These are phyloP conservation scores for Prunus mongolica DNA, from an alignment of 306 rosid species.

Conservation along the genomic window DNA sequence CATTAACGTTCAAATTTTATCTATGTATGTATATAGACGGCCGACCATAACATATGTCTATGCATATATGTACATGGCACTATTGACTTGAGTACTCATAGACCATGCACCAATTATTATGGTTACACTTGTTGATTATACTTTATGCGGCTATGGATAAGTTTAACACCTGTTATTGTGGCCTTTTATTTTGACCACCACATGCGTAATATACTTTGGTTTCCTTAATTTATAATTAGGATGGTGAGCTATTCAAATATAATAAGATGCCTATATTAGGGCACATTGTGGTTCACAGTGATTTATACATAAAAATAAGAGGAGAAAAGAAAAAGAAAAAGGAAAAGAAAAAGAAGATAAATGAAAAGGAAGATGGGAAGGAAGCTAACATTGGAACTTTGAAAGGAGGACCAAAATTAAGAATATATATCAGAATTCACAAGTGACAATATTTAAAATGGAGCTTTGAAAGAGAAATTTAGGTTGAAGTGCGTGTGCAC, in stretches of 20 bases:
- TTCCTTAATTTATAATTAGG: background rate
- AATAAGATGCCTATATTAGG: background rate
- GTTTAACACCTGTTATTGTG: constrained; percentile 15
- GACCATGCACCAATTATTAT: background rate
- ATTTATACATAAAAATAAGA: background rate
- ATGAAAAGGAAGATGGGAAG: background rate
- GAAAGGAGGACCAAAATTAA: constrained; percentile 30
- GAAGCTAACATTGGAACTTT: constrained; percentile 19
- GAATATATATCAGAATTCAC: background rate
- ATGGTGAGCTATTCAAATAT: background rate
- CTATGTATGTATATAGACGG: no score
- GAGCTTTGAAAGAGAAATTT: constrained; percentile 15
- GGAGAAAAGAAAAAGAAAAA: constrained; percentile 1
- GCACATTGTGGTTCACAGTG: constrained; percentile 7
- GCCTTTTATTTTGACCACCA: constrained; percentile 32
- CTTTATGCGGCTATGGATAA: constrained; percentile 2
- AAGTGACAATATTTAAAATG: constrained; percentile 16
- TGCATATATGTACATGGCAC: no score
- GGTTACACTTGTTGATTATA: background rate
- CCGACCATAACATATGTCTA: no score
- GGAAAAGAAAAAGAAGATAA: background rate
- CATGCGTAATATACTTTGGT: constrained; percentile 22
- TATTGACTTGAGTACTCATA: no score
- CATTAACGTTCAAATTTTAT: rapidly evolving
- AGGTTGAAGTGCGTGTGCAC: constrained; percentile 84